These are phyloP conservation scores for rapeseed (Brassica napus) DNA, from an alignment of 345 rosid species.

Conservation along the genomic window DNA sequence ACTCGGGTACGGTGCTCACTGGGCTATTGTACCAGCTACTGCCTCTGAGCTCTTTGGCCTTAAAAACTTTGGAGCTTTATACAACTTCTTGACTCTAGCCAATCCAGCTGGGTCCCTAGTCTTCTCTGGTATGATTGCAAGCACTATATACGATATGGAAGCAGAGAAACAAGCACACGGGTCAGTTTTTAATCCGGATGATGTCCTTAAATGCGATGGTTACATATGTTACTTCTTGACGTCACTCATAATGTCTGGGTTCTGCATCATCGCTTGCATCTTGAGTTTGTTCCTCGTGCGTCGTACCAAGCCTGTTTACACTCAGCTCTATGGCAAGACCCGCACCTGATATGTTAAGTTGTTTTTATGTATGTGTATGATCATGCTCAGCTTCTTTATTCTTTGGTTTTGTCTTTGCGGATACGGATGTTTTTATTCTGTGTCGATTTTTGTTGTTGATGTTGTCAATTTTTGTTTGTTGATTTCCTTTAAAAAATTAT, in stretches of 20 bases:
- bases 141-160: slow-evolving; percentile 82
- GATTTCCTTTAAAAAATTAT: neutral
- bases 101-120: slow-evolving; percentile 95
- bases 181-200: slow-evolving; percentile 44
- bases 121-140: slow-evolving; percentile 90
- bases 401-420: slow-evolving; percentile 29
- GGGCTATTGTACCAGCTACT: slow-evolving; percentile 98
- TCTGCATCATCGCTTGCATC: slow-evolving; percentile 67
- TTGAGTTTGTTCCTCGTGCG: slow-evolving; percentile 88
- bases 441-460: slow-evolving; percentile 28
- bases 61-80: slow-evolving; percentile 89
- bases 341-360: slow-evolving; percentile 35
- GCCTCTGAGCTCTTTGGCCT: slow-evolving; percentile 97
- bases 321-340: slow-evolving; percentile 78
- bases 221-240: slow-evolving; percentile 90
- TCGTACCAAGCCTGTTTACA: slow-evolving; percentile 80
- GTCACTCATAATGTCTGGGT: slow-evolving; percentile 88
- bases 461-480: neutral
- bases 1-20: slow-evolving; percentile 94
- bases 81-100: slow-evolving; percentile 94
- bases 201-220: slow-evolving; percentile 72
- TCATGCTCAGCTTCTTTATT: slow-evolving; percentile 33
- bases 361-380: neutral
- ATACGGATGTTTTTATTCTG: slow-evolving; percentile 29
- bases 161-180: slow-evolving; percentile 78